Base-by-base conservation (phyloP, 106 monocot species). In the Xerophyta viscosa region DNA sequence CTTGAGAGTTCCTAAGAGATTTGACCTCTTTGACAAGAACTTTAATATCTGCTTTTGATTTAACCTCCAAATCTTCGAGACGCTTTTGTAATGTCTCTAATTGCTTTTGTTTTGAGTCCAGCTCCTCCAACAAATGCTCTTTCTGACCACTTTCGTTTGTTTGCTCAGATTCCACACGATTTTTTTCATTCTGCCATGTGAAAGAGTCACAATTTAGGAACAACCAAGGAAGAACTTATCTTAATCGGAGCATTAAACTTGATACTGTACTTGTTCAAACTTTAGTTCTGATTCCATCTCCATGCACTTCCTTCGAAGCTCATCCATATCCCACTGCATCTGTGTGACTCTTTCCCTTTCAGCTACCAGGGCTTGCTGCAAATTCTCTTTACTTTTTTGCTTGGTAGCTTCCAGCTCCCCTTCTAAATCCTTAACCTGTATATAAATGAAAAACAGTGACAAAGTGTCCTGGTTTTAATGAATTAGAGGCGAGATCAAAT, bases 321-420 rank as follows among this genome's bases (percentile, higher is more conserved):
- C 94, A 82, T 85, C 88, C 70, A 79, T 80, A 37, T 96, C 94
- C 94, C 94, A 88, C 55, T 96, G 88, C 65, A 88, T 79, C 55
- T 88, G 88, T 42, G 81, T 88, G 19, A 96, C 73, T 64, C 81
- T 75, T 66, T 96, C 94, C 71, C 81, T 88, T 71, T 96, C 94
- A 56, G 71, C 27, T 49, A 96, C 54, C 43, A 96, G 73, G 15
- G 94, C 94, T 61, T 96, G 84, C 39, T 96, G 77, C 67, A 88
- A 46, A 44, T 81, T 84, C 65, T 88, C 94, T 65, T 65, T 85
- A 44, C 64, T 66, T 68, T 73, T 96, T 49, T 85, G 84, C 50
- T 71, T 84, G 19, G 88, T 81, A 3, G 48, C 77, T 71, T 88
- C 88, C 55, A 96, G 58, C 63, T 96, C 78, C 41, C 66, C 77